Evolutionary conservation across 1,139 yeast genomes (phyloP), one percentile per base, ranked within the genome.

Genomic region (Debaryomyces sp.): DNA sequence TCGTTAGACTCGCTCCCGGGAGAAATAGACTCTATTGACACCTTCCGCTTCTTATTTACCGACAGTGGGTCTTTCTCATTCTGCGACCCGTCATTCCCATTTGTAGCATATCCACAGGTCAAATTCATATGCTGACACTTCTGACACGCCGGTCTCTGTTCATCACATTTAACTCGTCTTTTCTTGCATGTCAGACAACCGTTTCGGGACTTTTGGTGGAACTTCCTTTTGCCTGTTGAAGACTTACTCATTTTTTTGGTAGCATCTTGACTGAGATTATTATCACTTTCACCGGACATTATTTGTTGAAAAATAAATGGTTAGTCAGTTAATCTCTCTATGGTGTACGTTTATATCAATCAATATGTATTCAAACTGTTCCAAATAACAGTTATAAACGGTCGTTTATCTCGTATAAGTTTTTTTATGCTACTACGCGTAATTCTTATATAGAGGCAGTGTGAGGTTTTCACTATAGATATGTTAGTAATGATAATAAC

Each of bases 111-210:
- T 0, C 84, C 80, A 71, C 98, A 92, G 29, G 81, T 87, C 35
- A 92, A 73, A 35, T 86, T 86, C 81, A 91, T 80, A 55, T 88
- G 85, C 49, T 75, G 69, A 66, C 98, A 92, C 67, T 90, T 90
- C 26, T 74, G 75, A 66, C 98, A 92, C 13, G 73, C 64, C 0
- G 98, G 98, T 56, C 84, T 87, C 0, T 76, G 73, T 65, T 92
- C 98, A 64, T 92, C 97, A 73, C 98, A 92, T 63, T 92, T 92
- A 42, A 92, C 96, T 47, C 97, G 73, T 58, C 97, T 79, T 56
- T 82, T 79, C 62, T 92, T 92, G 68, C 98, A 92, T 1, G 96
- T 89, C 39, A 85, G 80, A 66, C 98, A 92, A 0, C 98, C 98
- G 45, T 82, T 81, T 51, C 96, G 78, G 30, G 96, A 88, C 67